A percentile compares a stretch with the other conserved stretches of the same genome.
Conservation (phyloP, 2,329 filamentous ascomycete species). For the Calonectria montana region DNA sequence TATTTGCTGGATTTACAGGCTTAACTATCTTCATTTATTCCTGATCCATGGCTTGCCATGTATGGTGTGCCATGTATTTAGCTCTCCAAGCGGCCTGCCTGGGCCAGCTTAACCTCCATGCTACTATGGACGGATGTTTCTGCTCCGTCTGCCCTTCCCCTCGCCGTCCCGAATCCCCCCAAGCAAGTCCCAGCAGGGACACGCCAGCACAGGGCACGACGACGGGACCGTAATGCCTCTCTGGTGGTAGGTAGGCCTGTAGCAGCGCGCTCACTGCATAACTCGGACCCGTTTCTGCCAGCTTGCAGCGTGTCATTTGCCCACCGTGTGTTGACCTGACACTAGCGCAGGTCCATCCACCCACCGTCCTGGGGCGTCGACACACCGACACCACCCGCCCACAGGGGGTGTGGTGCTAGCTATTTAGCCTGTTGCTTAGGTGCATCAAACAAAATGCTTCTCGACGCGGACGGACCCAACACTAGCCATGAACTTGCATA, state of each 20-base stretch:
- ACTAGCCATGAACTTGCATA: slow-evolving; percentile 39
- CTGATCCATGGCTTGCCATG: too few species aligned
- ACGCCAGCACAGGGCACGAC: slow-evolving; percentile 22
- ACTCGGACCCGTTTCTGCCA: slow-evolving; percentile 25
- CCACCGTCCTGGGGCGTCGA: slow-evolving; percentile 34
- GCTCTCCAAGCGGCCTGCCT: too few species aligned
- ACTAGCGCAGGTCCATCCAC: slow-evolving; percentile 44
- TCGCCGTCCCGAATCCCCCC: slow-evolving; percentile 7
- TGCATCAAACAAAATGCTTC: slow-evolving; percentile 35
- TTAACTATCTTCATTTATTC: too few species aligned
- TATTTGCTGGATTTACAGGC: too few species aligned
- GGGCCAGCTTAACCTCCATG: background rate
- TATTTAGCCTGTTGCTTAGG: slow-evolving; percentile 17
- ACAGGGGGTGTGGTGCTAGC: background rate
- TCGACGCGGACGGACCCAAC: slow-evolving; percentile 28
- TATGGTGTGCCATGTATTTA: too few species aligned
- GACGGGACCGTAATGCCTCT: slow-evolving; percentile 16
- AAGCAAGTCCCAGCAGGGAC: slow-evolving; percentile 12
- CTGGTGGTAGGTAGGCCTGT: slow-evolving; percentile 19
- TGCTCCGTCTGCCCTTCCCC: background rate
- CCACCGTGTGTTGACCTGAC: slow-evolving; percentile 34
- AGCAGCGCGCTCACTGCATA: slow-evolving; percentile 21
- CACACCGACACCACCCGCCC: background rate
- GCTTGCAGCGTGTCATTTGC: slow-evolving; percentile 32
- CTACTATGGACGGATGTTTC: slow-evolving; percentile 2